Base-by-base conservation (phyloP, 2,329 filamentous ascomycete genomes). In the Aspergillus chevalieri region DNA sequence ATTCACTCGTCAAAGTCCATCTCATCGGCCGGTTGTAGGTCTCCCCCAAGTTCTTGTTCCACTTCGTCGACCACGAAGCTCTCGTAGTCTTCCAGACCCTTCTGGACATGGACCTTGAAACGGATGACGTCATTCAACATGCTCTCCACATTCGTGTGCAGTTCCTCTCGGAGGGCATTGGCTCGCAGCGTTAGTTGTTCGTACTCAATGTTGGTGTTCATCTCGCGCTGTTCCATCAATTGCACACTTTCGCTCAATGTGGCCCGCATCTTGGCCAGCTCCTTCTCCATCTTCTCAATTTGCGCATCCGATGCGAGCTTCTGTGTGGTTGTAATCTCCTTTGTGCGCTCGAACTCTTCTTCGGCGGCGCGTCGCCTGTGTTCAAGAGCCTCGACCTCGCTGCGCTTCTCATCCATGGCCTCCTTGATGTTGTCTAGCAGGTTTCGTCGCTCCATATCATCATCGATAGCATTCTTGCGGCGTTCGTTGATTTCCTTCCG, bases 211-310 rank as follows among this genome's bases (percentile, higher is more conserved):
- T 92, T 94, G 10, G 89, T 93, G 61, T 91, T 95, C 82, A 97
- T 95, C 74, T 97, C 91, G 48, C 89, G 80, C 70, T 96, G 92
- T 68, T 96, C 90, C 80, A 96, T 86, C 44, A 95, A 71, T 70
- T 96, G 89, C 47, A 96, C 87, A 30, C 85, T 90, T 68, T 96
- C 92, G 2, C 83, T 85, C 26, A 96, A 75, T 9, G 85, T 86
- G 2, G 86, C 82, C 39, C 91, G 81, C 89, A 97, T 95, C 67
- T 90, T 89, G 43, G 88, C 87, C n/a, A 98, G 76, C 68, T 98
- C 91, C 71, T 95, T 96, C 73, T 98, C 93, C 86, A 96, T 94
- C 76, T 93, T 93, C 71, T 98, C 93, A 61, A 98, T 95, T 68
- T 97, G 92, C 7, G 91, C 84, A 66, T 97, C 93, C 2, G 85